These are phyloP conservation scores for Diplodia seriata DNA, from an alignment of 2,329 filamentous ascomycete species.

Conservation along the genomic window DNA sequence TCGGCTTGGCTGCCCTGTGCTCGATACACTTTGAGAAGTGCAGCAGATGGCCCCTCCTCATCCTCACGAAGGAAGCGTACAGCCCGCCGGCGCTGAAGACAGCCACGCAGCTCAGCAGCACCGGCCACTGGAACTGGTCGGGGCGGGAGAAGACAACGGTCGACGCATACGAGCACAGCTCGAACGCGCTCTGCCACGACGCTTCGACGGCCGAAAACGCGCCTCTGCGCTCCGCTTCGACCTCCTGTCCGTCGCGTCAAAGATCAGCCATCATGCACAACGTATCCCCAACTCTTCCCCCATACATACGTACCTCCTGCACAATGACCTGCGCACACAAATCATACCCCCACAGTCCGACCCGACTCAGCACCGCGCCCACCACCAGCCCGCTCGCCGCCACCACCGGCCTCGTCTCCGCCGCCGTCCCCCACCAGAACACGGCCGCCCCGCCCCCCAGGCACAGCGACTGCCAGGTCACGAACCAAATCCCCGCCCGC, in stretches of 20 bases:
- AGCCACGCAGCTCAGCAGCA: constrained; percentile 45
- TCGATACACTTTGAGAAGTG: constrained; percentile 48
- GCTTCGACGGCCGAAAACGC: constrained; percentile 73
- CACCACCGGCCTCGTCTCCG: neutral
- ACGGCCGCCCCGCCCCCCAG: neutral
- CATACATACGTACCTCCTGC: constrained; percentile 46
- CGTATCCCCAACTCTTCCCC: too few species aligned
- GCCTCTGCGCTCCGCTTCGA: constrained; percentile 58
- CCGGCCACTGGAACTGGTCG: constrained; percentile 69
- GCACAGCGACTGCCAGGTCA: constrained; percentile 57
- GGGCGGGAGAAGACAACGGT: constrained; percentile 71
- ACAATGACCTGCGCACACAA: constrained; percentile 55
- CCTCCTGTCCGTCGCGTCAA: constrained; percentile 38
- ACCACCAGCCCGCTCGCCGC: constrained; percentile 44
- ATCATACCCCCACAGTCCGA: constrained; percentile 59
- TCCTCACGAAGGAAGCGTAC: constrained; percentile 65
- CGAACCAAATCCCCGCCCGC: constrained; percentile 73
- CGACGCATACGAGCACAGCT: constrained; percentile 69
- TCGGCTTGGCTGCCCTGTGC: neutral
- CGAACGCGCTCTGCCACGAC: constrained; percentile 72
- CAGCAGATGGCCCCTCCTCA: constrained; percentile 66
- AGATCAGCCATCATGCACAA: too few species aligned
- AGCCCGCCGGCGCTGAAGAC: constrained; percentile 63
- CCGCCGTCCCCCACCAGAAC: neutral
- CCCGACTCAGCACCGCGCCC: constrained; percentile 50